These are phyloP conservation scores for Pythium phragmiticola DNA, from an alignment of 352 stramenopile genomes.

Conservation along the genomic window DNA sequence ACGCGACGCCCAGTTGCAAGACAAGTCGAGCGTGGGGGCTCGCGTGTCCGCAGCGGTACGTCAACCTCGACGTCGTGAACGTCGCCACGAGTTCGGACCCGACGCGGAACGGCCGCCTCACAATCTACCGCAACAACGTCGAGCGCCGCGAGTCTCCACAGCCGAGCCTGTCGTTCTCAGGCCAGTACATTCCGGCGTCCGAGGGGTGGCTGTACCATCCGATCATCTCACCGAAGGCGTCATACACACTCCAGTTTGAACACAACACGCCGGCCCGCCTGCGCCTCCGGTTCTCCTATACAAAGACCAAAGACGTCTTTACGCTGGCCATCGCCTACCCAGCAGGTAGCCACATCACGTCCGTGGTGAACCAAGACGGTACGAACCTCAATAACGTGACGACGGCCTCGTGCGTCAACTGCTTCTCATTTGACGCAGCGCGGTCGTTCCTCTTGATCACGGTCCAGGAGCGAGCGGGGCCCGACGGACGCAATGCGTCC, in stretches of 20 bases:
- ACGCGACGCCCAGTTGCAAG: slow-evolving; percentile 24
- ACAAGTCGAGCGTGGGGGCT: slow-evolving; percentile 25
- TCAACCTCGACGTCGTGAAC: slow-evolving; percentile 38
- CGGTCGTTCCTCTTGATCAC: slow-evolving; percentile 22
- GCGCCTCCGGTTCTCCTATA: slow-evolving; percentile 30
- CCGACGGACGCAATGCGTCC: background rate
- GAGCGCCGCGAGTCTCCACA: background rate
- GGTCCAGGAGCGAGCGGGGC: slow-evolving; percentile 22
- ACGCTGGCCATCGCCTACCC: slow-evolving; percentile 33
- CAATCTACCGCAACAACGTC: slow-evolving; percentile 32
- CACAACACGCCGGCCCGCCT: slow-evolving; percentile 26
- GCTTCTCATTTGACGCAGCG: slow-evolving; percentile 33
- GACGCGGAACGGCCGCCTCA: slow-evolving; percentile 25
- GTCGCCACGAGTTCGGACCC: slow-evolving; percentile 25
- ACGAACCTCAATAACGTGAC: slow-evolving; percentile 10
- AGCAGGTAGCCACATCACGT: slow-evolving; percentile 18
- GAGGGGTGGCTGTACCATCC: slow-evolving; percentile 44
- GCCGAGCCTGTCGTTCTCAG: slow-evolving; percentile 26
- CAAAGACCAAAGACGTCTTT: slow-evolving; percentile 24
- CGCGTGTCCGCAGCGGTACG: slow-evolving; percentile 40
- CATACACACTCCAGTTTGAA: slow-evolving; percentile 36
- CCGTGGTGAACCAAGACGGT: slow-evolving; percentile 20
- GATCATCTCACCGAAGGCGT: slow-evolving; percentile 31
- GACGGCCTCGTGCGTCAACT: slow-evolving; percentile 26
- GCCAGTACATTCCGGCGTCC: slow-evolving; percentile 37